Base-by-base conservation (phyloP, 2,329 filamentous ascomycete genomes). In the Xylaria sp. region DNA sequence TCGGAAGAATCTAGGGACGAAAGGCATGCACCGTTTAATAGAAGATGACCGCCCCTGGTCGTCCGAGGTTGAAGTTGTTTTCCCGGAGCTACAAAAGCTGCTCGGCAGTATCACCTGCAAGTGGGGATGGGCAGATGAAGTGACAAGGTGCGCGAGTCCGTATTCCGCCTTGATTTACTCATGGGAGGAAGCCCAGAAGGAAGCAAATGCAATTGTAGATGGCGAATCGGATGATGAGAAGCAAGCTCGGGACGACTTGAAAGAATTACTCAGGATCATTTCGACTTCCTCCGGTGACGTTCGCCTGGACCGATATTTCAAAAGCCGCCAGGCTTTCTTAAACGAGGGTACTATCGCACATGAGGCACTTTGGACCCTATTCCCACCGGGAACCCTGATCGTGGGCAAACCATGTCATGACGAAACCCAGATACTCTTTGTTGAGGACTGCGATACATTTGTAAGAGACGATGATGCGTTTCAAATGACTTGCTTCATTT, bases 211-310 rank as follows among this genome's bases (percentile, higher is more conserved):
- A 2, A 46, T 43, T 14, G 15, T 19, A 21, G 21, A 49, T 3
- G 31, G 9, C 17, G 40, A 60, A 23, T 54, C 57, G 1, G 35
- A 54, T 19, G 50, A 60, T 21, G 33, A 46, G 37, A 38, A 49
- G 17, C 57, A 54, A 40, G 57, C 57, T 23, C 57, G 57, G 4
- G 12, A 47, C 6, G 57, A 60, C 35, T 42, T 60, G 17, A 53
- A 43, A 40, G 50, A 60, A 50, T 19, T 60, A 33, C 49, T 60
- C 3, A 49, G 43, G 47, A 60, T 60, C 1, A 60, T 60, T 8
- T 49, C 42, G 25, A 60, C 50, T 49, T 60, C 50, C 2, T 60
- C 57, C 3, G 57, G 57, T 6, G 57, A 60, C n/a, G 57, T 49
- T 21, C 42, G 33, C 6, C 15, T 60, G 3, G 50, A 60, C 50